phyloP scores from a whole-genome alignment of 805 yeast species.

The Pichia gijzeniarum region DNA sequence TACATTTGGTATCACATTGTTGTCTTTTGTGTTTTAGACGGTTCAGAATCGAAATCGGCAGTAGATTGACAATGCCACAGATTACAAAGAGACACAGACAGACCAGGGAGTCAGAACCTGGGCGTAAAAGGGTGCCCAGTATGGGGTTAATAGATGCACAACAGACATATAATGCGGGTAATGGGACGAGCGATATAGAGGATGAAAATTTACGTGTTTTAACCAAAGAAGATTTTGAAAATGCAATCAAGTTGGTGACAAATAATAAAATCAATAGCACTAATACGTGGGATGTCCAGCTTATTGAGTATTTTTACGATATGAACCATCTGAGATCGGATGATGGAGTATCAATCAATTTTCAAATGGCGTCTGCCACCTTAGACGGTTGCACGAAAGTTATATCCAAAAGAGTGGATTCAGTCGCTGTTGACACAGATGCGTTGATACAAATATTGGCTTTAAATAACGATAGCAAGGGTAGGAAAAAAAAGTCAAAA shows the following conservation, averaged over 20 bases:
- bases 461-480: conserved; percentile 33
- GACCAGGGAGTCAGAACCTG: background rate
- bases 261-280: conserved; percentile 40
- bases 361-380: conserved; percentile 40
- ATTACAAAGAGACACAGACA: background rate
- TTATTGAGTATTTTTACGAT: conserved; percentile 49
- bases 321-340: conserved; percentile 35
- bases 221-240: conserved; percentile 18
- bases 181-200: conserved; percentile 2
- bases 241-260: conserved; percentile 22
- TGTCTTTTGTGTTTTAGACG: no score
- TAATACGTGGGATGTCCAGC: conserved; percentile 45
- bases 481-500: conserved; percentile 7
- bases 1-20: no score
- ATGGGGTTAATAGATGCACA: background rate
- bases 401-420: conserved; percentile 43
- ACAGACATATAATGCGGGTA: background rate
- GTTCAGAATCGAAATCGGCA: no score
- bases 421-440: conserved; percentile 28
- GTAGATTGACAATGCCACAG: no score
- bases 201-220: background rate
- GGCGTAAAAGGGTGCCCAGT: conserved; percentile 1
- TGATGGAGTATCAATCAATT: conserved; percentile 42
- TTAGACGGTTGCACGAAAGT: conserved; percentile 50
- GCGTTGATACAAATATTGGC: conserved; percentile 51